These are phyloP conservation scores for Gnomoniopsis sp. DNA, from an alignment of 2,329 filamentous ascomycete genomes.

Conservation along the genomic window DNA sequence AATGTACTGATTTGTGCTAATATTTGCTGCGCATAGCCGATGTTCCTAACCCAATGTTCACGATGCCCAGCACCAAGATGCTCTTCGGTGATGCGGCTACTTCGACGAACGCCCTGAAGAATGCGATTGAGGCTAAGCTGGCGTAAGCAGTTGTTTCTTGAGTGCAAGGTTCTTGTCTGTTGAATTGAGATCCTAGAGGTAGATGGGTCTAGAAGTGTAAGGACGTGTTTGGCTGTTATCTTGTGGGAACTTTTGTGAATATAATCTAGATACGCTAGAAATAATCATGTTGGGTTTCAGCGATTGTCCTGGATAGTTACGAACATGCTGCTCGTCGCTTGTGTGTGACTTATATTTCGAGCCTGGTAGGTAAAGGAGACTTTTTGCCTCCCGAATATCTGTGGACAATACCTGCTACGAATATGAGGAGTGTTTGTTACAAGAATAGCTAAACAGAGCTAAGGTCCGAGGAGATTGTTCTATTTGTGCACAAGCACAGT, in stretches of 20 bases:
- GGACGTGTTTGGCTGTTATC: neutral
- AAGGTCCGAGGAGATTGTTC: too few relatives aligned
- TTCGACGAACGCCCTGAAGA: neutral
- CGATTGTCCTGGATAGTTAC: too few relatives aligned
- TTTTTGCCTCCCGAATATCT: too few relatives aligned
- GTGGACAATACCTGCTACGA: too few relatives aligned
- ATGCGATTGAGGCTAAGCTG: neutral
- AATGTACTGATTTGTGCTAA: constrained; percentile 1
- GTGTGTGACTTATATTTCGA: neutral
- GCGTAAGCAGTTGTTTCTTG: neutral
- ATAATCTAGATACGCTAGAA: constrained; percentile 4
- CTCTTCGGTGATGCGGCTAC: constrained; percentile 74
- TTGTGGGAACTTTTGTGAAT: neutral
- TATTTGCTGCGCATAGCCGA: constrained; percentile 53
- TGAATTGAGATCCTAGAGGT: neutral
- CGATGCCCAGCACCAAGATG: constrained; percentile 87
- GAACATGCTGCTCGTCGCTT: neutral
- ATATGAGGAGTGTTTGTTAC: too few relatives aligned
- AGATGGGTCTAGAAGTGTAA: neutral
- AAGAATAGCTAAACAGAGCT: too few relatives aligned
- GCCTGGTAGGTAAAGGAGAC: too few relatives aligned
- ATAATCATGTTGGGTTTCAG: neutral
- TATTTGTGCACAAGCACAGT: too few relatives aligned
- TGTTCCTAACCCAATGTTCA: constrained; percentile 92
- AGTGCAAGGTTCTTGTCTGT: neutral